Conservation (phyloP, 139 green algal species). For the Spirogloea muscicola region DNA sequence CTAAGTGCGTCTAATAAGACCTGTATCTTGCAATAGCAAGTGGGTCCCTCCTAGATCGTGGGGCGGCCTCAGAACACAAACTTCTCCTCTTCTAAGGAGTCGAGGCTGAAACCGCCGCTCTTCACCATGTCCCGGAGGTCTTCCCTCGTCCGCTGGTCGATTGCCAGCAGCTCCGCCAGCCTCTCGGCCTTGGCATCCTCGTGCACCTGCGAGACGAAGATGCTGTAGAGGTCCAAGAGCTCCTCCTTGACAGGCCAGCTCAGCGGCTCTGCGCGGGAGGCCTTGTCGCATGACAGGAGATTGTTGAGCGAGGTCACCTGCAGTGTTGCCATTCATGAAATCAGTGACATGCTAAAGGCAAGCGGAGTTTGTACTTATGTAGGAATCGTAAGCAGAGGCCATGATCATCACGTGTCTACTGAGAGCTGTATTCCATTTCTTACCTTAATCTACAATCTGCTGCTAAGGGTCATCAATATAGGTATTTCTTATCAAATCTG, state of each 20-base stretch:
- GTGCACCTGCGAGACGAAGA: constrained; percentile 56
- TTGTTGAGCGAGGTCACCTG: constrained; percentile 17
- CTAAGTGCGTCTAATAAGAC: too few species aligned
- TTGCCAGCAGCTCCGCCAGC: constrained; percentile 25
- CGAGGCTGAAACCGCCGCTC: constrained; percentile 16
- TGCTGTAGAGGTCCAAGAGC: constrained; percentile 79
- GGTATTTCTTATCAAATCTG: too few species aligned
- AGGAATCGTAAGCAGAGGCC: too few species aligned
- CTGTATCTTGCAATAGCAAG: too few species aligned
- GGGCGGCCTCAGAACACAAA: constrained; percentile 48
- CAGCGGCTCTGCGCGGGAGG: constrained; percentile 49
- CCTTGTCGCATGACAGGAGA: constrained; percentile 46
- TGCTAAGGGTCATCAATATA: too few species aligned
- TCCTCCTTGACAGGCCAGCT: constrained; percentile 57
- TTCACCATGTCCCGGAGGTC: constrained; percentile 30
- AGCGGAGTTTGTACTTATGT: too few species aligned
- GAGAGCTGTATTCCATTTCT: too few species aligned
- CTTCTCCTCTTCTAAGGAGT: constrained; percentile 32
- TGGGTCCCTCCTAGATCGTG: too few species aligned
- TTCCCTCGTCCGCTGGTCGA: constrained; percentile 18
- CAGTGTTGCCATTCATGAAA: too few species aligned
- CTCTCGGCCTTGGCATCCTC: not conserved
- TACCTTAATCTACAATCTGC: too few species aligned
- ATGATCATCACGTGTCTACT: too few species aligned
- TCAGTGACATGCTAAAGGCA: too few species aligned